phyloP scores from a whole-genome alignment of 495 filamentous ascomycete genomes.

The Xanthoparmelia taractica region DNA sequence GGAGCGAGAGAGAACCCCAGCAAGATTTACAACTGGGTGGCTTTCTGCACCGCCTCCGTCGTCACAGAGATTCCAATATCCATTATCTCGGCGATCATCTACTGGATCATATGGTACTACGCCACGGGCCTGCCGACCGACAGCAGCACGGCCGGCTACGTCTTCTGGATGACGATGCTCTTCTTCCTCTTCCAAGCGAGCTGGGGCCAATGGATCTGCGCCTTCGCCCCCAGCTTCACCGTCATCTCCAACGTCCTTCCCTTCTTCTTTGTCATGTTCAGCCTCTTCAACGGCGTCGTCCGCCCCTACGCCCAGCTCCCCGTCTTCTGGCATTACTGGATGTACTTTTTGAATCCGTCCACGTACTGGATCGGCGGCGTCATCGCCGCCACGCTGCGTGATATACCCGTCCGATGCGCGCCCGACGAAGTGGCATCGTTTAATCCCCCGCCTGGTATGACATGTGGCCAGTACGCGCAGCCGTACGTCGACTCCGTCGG shows the following conservation, averaged over 20 bases:
- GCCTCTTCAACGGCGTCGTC: constrained; percentile 68
- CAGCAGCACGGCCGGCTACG: constrained; percentile 61
- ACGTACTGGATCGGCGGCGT: constrained; percentile 71
- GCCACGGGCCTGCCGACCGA: constrained; percentile 62
- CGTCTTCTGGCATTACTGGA: constrained; percentile 74
- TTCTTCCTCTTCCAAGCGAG: constrained; percentile 72
- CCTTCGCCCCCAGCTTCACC: constrained; percentile 71
- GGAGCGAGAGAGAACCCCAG: constrained; percentile 67
- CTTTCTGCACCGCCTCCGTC: constrained; percentile 70
- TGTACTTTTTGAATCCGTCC: constrained; percentile 64
- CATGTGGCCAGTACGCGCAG: constrained; percentile 54
- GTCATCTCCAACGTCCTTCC: constrained; percentile 69
- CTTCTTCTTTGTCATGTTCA: constrained; percentile 75
- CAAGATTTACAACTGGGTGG: constrained; percentile 75
- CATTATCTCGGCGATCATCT: constrained; percentile 55
- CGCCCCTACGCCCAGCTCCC: constrained; percentile 51
- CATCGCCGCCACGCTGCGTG: constrained; percentile 52
- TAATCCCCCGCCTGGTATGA: constrained; percentile 53
- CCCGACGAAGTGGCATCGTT: constrained; percentile 57
- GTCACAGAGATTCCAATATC: constrained; percentile 69
- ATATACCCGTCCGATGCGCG: constrained; percentile 50
- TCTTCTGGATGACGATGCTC: constrained; percentile 74
- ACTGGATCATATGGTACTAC: constrained; percentile 75
- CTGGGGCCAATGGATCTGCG: constrained; percentile 81
- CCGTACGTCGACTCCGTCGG: constrained; percentile 43